Percentiles rank a stretch among this genome's conserved stretches.
Evolutionary conservation across 208 protist genomes (phyloP).

Genomic region (Porcisia deanei): DNA sequence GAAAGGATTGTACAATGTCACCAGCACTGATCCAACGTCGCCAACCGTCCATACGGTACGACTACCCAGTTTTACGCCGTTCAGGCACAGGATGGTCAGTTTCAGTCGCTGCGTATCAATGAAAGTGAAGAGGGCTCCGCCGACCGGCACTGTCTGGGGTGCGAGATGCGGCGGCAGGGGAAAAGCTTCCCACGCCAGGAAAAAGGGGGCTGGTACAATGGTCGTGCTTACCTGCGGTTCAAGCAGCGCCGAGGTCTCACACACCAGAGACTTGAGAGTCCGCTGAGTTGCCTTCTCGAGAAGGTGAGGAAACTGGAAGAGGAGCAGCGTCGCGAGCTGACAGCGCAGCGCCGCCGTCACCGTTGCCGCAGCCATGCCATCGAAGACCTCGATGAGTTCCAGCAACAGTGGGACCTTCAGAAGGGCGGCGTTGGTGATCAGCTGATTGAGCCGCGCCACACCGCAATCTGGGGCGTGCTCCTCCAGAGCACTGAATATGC

Average conservation of each 20-base stretch:
- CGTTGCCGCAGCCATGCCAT: constrained; percentile 31
- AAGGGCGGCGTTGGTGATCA: constrained; percentile 25
- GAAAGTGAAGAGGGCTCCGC: constrained; percentile 88
- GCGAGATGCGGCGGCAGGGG: constrained; percentile 75
- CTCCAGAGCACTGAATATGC: constrained; percentile 26
- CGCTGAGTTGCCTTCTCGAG: constrained; percentile 47
- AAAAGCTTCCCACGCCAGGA: constrained; percentile 71
- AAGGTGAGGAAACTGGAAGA: constrained; percentile 73
- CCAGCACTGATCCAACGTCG: constrained; percentile 71
- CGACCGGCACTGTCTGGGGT: constrained; percentile 78
- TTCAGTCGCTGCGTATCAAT: constrained; percentile 86
- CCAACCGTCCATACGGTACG: constrained; percentile 85
- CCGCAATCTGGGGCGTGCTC: constrained; percentile 27
- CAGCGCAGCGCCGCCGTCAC: constrained; percentile 40
- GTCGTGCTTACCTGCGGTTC: constrained; percentile 32
- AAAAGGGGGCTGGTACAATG: constrained; percentile 47
- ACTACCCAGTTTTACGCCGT: constrained; percentile 67
- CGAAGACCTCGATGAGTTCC: constrained; percentile 61
- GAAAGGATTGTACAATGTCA: constrained; percentile 80
- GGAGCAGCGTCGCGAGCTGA: constrained; percentile 61
- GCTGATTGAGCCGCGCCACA: constrained; percentile 26
- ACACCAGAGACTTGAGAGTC: constrained; percentile 39
- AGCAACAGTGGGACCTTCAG: constrained; percentile 63
- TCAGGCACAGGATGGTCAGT: constrained; percentile 83
- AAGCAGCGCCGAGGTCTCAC: constrained; percentile 31